Percentiles rank a stretch among this genome's conserved stretches.
Conservation (phyloP, 1,284 basidiomycete species). For the Cutaneotrichosporon daszewskae region DNA sequence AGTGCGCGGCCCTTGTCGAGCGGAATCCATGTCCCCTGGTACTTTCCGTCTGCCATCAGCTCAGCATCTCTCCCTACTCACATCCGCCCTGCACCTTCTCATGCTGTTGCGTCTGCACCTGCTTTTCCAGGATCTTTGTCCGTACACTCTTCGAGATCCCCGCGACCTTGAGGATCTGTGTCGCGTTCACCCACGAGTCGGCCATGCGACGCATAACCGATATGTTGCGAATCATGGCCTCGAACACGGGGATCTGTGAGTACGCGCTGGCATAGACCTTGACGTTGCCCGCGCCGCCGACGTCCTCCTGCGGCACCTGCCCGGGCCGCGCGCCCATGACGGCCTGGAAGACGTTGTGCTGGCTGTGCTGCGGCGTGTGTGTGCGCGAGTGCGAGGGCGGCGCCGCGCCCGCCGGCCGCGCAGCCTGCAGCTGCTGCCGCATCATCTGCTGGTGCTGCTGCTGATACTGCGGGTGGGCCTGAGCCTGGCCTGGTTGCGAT, state of each 20-base stretch:
- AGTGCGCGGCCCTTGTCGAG: slow-evolving; percentile 83
- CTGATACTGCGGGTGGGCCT: not conserved
- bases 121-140: slow-evolving; percentile 97
- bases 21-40: slow-evolving; percentile 99
- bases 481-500: not conserved
- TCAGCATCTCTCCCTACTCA: slow-evolving; percentile 23
- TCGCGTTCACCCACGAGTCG: slow-evolving; percentile 85
- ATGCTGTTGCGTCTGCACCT: slow-evolving; percentile 90
- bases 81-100: slow-evolving; percentile 98
- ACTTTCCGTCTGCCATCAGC: slow-evolving; percentile 67
- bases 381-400: slow-evolving; percentile 3
- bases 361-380: slow-evolving; percentile 11
- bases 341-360: slow-evolving; percentile 35
- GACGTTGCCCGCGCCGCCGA: slow-evolving; percentile 23
- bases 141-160: slow-evolving; percentile 94
- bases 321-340: slow-evolving; percentile 42
- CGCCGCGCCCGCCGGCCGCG: not conserved
- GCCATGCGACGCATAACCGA: slow-evolving; percentile 94
- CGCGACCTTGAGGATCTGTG: slow-evolving; percentile 97
- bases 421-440: not conserved
- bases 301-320: slow-evolving; percentile 28
- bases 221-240: slow-evolving; percentile 95
- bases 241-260: slow-evolving; percentile 61
- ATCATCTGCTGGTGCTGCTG: slow-evolving; percentile 4
- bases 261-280: slow-evolving; percentile 47